Base-by-base conservation (phyloP, 2,329 filamentous ascomycete genomes). In the Clarireedia paspali region DNA sequence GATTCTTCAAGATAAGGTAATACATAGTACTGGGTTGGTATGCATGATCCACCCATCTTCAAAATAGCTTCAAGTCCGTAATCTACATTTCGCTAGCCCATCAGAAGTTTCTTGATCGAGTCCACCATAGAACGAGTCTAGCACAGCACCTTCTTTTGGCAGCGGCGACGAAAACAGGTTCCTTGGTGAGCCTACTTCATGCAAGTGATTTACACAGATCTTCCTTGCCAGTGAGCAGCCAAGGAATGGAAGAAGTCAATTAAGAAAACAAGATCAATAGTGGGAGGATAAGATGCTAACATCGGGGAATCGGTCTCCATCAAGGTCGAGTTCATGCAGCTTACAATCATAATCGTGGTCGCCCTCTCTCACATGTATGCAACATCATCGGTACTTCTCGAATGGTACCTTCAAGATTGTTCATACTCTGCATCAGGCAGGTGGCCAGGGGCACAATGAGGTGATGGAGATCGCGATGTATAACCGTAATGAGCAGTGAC, bases 1-100 rank as follows among this genome's bases (percentile, higher is more conserved):
- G 47, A 55, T 49, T 26, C 53, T 55, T 49, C 46, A 50, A 55
- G 53, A 55, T 50, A 50, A 50, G 53, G 47, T 26, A 50, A 44
- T 10, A 46, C 7, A 42, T 9, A 15, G 36, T 38, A 15, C 4
- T 20, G 51, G 47, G 36, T 20, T 26, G 39, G 36, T 40, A 24
- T 20, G 36, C 52, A 30, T 54, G 34, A 49, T 54, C 34, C 44
- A 49, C 49, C 34, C 44, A 45, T 20, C 27, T 10, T 34, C 53
- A 44, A 30, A 55, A 50, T 38, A 44, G 20, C 46, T 24, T 55
- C 47, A 45, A 36, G 38, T 55, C 26, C 53, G 38, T 49, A 46
- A 50, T 55, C 53, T 50, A 26, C 38, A 44, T 50, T 26, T 23
- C 12, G 39, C 38, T 53, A 48, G 34, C 24, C 24, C 45, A 47